A percentile compares a stretch with the other conserved stretches of the same genome.
Conservation (phyloP, 345 rosid species). For the Turnera subulata region DNA sequence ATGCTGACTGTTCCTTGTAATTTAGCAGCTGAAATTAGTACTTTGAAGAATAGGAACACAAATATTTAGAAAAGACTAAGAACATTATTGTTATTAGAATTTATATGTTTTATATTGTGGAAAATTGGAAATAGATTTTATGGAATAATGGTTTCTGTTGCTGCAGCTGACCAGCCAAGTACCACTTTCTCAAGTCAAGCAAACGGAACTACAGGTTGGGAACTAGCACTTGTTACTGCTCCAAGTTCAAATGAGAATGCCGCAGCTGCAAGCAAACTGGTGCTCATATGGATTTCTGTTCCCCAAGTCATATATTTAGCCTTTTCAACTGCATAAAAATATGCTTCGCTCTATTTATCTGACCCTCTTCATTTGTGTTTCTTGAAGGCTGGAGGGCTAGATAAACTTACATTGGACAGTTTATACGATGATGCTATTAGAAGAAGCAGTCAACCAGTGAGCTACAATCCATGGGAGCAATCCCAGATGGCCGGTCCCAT, state of each 20-base stretch:
- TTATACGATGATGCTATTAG: slow-evolving; percentile 92
- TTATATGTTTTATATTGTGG: too few species aligned
- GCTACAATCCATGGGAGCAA: slow-evolving; percentile 86
- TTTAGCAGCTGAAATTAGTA: too few species aligned
- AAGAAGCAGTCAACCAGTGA: slow-evolving; percentile 62
- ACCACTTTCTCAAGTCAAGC: slow-evolving; percentile 37
- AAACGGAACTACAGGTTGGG: slow-evolving; percentile 78
- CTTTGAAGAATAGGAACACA: too few species aligned
- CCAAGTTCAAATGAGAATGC: slow-evolving; percentile 81
- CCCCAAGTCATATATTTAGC: too few species aligned
- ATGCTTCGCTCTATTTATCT: background rate
- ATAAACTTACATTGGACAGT: slow-evolving; percentile 89
- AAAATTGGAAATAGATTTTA: too few species aligned
- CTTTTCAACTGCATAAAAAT: background rate
- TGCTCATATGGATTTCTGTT: slow-evolving; percentile 18
- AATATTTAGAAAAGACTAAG: too few species aligned
- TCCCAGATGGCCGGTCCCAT: slow-evolving; percentile 39
- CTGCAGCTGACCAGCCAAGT: slow-evolving; percentile 58
- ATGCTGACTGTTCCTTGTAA: too few species aligned
- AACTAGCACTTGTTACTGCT: slow-evolving; percentile 85
- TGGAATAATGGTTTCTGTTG: slow-evolving; percentile 22
- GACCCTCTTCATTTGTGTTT: slow-evolving; percentile 7
- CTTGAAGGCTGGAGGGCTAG: slow-evolving; percentile 86
- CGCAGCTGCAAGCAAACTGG: slow-evolving; percentile 73
- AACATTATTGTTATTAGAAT: too few species aligned